These are phyloP conservation scores for Xerocomus tenax DNA, from an alignment of 1,284 basidiomycete species.

Conservation along the genomic window DNA sequence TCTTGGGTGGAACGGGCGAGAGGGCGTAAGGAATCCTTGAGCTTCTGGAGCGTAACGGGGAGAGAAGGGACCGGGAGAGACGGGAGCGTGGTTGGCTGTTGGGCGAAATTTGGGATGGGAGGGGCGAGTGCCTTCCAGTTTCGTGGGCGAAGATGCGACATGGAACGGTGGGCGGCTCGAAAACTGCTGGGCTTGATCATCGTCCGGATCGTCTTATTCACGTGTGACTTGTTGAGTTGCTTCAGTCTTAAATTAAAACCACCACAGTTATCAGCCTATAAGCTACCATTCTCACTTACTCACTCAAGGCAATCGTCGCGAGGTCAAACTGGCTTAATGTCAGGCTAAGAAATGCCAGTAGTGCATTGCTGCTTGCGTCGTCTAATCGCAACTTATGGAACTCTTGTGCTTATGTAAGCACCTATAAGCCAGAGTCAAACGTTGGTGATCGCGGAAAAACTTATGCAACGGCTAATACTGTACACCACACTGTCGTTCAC, in stretches of 20 bases:
- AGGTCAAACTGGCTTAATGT: too few relatives aligned
- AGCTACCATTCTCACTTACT: too few relatives aligned
- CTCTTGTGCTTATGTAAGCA: too few relatives aligned
- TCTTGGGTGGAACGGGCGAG: conserved; percentile 57
- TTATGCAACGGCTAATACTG: neutral
- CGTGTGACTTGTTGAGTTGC: neutral
- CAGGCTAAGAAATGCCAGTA: too few relatives aligned
- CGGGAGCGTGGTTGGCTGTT: conserved; percentile 35
- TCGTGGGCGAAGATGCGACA: conserved; percentile 22
- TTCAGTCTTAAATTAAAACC: neutral
- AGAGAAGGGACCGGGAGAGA: conserved; percentile 61
- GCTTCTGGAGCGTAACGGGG: conserved; percentile 44
- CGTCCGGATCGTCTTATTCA: neutral
- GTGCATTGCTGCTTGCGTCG: too few relatives aligned
- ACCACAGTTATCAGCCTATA: too few relatives aligned
- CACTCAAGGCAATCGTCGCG: too few relatives aligned
- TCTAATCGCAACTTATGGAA: too few relatives aligned
- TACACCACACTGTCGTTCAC: neutral
- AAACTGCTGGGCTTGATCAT: neutral
- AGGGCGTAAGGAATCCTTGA: conserved; percentile 56
- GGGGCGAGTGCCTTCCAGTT: conserved; percentile 27
- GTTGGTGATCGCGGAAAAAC: too few relatives aligned
- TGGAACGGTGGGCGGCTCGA: conserved; percentile 13
- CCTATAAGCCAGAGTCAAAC: too few relatives aligned
- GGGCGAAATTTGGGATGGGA: conserved; percentile 20